Evolutionary conservation across 495 filamentous ascomycete genomes (phyloP).

Genomic region (Staphylotrichum tortipilum): DNA sequence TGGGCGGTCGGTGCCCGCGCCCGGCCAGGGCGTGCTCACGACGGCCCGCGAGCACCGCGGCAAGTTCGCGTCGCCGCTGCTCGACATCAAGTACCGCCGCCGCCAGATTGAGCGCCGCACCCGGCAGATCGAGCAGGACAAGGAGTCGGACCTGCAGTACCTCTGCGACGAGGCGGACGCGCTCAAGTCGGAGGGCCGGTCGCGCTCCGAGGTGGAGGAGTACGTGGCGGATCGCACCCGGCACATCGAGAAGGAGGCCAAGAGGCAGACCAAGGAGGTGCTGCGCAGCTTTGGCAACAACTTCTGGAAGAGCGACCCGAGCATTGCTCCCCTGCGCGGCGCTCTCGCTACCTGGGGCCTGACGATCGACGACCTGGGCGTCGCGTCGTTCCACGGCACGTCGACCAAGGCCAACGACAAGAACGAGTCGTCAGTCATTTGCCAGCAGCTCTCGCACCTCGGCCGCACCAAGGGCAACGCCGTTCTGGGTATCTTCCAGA

Average conservation of each 20-base stretch:
- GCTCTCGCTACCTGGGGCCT: conserved; percentile 95
- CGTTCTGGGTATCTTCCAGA: conserved; percentile 96
- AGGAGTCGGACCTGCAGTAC: conserved; percentile 87
- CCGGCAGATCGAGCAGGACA: conserved; percentile 89
- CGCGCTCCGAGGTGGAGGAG: conserved; percentile 63
- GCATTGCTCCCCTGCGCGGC: conserved; percentile 89
- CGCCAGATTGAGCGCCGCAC: conserved; percentile 88
- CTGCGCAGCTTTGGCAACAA: conserved; percentile 87
- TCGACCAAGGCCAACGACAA: conserved; percentile 99
- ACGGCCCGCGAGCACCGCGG: conserved; percentile 83
- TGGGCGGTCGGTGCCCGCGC: conserved; percentile 91
- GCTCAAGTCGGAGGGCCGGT: conserved; percentile 69
- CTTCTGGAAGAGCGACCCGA: conserved; percentile 94
- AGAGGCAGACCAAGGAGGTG: conserved; percentile 83
- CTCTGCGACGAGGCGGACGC: conserved; percentile 84
- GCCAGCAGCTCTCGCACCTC: conserved; percentile 91
- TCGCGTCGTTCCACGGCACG: conserved; percentile 97
- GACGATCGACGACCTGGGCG: conserved; percentile 88
- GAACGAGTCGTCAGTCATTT: conserved; percentile 97
- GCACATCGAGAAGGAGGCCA: conserved; percentile 84
- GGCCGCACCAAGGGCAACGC: conserved; percentile 95
- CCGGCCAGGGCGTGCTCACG: conserved; percentile 95
- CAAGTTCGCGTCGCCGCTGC: conserved; percentile 87
- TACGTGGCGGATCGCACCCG: conserved; percentile 76
- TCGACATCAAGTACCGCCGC: conserved; percentile 95